Percentiles rank a stretch among this genome's conserved stretches.
Conservation (phyloP, 73 alveolate genomes). For the Uronychia setigera region DNA sequence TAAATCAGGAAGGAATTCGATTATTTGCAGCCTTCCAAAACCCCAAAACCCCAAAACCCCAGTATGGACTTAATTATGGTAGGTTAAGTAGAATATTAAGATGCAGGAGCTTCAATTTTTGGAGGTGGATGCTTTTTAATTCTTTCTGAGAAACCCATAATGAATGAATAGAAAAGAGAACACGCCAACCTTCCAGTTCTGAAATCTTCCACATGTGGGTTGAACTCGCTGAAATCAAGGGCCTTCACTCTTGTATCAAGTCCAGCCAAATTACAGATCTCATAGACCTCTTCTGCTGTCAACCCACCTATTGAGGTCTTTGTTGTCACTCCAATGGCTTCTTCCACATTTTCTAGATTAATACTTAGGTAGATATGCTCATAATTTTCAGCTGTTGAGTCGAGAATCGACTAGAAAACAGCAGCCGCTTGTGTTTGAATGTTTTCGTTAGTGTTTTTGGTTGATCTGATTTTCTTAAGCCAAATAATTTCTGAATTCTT, state of each 20-base stretch:
- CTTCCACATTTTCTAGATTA: conserved; percentile 44
- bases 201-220: conserved; percentile 56
- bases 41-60: too few relatives aligned
- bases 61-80: too few relatives aligned
- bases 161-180: conserved; percentile 33
- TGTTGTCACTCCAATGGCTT: conserved; percentile 32
- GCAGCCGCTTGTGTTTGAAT: conserved; percentile 26
- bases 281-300: conserved; percentile 22
- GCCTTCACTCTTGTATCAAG: conserved; percentile 20
- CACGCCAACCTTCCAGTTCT: conserved; percentile 47
- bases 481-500: conserved; percentile 22
- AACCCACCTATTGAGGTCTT: conserved; percentile 24
- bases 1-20: too few relatives aligned
- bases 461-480: conserved; percentile 23
- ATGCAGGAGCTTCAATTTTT: too few relatives aligned
- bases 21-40: too few relatives aligned
- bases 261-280: conserved; percentile 33
- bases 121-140: background rate
- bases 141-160: conserved; percentile 15
- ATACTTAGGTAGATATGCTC: conserved; percentile 27
- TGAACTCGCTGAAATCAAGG: conserved; percentile 42
- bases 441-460: background rate
- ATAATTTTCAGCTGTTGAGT: background rate
- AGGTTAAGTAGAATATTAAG: too few relatives aligned
- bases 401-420: background rate